A percentile compares a stretch with the other conserved stretches of the same genome.
Evolutionary conservation across 2,329 filamentous ascomycete genomes (phyloP).

Genomic region (Magnaporthiopsis incrustans): DNA sequence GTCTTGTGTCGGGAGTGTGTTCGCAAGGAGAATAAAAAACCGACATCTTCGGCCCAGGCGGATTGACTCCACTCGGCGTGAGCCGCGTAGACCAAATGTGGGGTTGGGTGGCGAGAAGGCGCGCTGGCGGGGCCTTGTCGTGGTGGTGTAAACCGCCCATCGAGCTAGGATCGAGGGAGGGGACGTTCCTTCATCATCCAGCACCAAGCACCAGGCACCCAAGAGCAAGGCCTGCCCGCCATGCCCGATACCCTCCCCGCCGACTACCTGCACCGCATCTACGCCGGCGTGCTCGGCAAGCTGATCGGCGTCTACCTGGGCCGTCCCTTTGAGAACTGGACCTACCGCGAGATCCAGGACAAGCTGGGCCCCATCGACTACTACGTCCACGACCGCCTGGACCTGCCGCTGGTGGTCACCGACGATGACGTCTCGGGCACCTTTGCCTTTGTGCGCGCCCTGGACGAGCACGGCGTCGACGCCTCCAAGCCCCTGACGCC

Average conservation of each 20-base stretch:
- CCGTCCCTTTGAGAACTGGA: slow-evolving; percentile 29
- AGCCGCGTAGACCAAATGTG: neutral
- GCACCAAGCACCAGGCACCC: no score
- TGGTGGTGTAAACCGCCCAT: no score
- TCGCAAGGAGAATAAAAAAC: neutral
- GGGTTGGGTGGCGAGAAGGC: neutral
- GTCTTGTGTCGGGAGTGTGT: neutral
- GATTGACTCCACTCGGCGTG: neutral
- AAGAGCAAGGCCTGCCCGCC: no score
- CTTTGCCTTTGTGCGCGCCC: slow-evolving; percentile 26
- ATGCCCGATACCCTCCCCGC: slow-evolving; percentile 5
- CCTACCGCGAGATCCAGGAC: slow-evolving; percentile 22
- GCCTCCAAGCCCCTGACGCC: slow-evolving; percentile 9
- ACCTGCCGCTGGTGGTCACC: slow-evolving; percentile 21
- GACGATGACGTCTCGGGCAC: slow-evolving; percentile 28
- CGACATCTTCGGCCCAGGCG: no score
- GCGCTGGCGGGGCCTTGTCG: neutral
- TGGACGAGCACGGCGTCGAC: slow-evolving; percentile 22
- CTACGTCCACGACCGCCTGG: slow-evolving; percentile 23
- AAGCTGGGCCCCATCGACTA: slow-evolving; percentile 23
- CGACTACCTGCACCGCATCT: slow-evolving; percentile 26
- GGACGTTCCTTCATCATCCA: no score
- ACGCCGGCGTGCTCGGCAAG: slow-evolving; percentile 30
- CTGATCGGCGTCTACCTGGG: slow-evolving; percentile 29
- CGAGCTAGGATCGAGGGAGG: neutral